Base-by-base conservation (phyloP, 1,284 basidiomycete species). In the Mycena sp. region DNA sequence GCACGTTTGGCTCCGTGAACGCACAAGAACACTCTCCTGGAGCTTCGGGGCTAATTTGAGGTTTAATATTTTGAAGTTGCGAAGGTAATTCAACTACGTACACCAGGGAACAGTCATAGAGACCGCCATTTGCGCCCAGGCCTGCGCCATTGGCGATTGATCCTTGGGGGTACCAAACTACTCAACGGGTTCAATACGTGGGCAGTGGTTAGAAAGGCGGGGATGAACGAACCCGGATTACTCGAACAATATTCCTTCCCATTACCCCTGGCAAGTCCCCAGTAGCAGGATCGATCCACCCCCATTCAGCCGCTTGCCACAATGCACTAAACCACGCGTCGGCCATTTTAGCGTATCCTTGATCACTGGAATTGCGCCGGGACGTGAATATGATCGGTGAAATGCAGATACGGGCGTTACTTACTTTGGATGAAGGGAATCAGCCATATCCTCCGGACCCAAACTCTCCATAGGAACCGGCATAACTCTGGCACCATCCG, bases 151-250 rank as follows among this genome's bases (percentile, higher is more conserved):
- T 58, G 26, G 56, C 56, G 10, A 58, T 50, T 50, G 49, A 32
- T 7, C 56, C 56, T 25, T 58, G 56, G 10, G 56, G 56, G 46
- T 58, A 58, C 56, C 56, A 58, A 14, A 32, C 56, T 58, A 32
- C 4, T 30, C 28, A 16, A 48, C 28, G 17, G 28, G 9, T 28
- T 48, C 28, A 48, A n/a, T 12, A 26, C 5, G n/a, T n/a, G n/a
- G n/a, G n/a, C n/a, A n/a, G n/a, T n/a, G n/a, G n/a, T n/a, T n/a
- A n/a, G n/a, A n/a, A n/a, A n/a, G n/a, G n/a, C n/a, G n/a, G n/a
- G n/a, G n/a, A n/a, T n/a, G n/a, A n/a, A n/a, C n/a, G n/a, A n/a
- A n/a, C n/a, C n/a, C n/a, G n/a, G n/a, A n/a, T n/a, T n/a, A n/a
- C n/a, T n/a, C n/a, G n/a, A n/a, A n/a, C n/a, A n/a, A n/a, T n/a